These are phyloP conservation scores for Nicotiana noctiflora DNA, from an alignment of 257 asterid species.

Conservation along the genomic window DNA sequence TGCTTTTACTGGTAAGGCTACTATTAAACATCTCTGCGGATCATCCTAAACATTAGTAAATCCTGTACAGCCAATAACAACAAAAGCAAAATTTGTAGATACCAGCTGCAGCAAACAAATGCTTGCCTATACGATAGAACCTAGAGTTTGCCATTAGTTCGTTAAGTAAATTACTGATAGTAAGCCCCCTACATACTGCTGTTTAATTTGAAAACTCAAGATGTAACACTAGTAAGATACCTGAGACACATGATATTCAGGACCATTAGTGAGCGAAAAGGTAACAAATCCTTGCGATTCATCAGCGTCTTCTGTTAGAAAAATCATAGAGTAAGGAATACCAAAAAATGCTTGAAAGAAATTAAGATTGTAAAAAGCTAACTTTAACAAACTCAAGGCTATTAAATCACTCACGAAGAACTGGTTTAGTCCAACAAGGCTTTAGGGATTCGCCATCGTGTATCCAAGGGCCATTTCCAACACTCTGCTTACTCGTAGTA, in stretches of 20 bases:
- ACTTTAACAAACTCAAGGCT: neutral
- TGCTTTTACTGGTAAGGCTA: neutral
- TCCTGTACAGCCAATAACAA: neutral
- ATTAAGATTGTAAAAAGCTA: neutral
- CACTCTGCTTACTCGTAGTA: neutral
- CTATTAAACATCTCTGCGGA: neutral
- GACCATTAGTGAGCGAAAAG: slow-evolving; percentile 91
- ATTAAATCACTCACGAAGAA: slow-evolving; percentile 38
- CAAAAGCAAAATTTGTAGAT: neutral
- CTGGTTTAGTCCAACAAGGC: slow-evolving; percentile 89
- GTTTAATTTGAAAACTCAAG: neutral
- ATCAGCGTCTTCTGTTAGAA: slow-evolving; percentile 61
- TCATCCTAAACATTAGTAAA: neutral
- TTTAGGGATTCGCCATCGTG: slow-evolving; percentile 58
- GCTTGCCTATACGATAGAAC: neutral
- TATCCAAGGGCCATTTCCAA: slow-evolving; percentile 54
- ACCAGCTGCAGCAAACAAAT: neutral
- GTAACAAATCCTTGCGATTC: slow-evolving; percentile 72
- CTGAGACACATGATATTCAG: slow-evolving; percentile 99
- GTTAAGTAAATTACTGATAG: neutral
- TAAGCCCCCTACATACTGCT: neutral
- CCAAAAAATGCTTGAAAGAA: neutral
- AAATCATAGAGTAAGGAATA: neutral
- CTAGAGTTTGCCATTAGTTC: neutral
- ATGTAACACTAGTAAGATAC: slow-evolving; percentile 18